Base-by-base conservation (phyloP, 805 yeast species). In the Candida chauliodis region DNA sequence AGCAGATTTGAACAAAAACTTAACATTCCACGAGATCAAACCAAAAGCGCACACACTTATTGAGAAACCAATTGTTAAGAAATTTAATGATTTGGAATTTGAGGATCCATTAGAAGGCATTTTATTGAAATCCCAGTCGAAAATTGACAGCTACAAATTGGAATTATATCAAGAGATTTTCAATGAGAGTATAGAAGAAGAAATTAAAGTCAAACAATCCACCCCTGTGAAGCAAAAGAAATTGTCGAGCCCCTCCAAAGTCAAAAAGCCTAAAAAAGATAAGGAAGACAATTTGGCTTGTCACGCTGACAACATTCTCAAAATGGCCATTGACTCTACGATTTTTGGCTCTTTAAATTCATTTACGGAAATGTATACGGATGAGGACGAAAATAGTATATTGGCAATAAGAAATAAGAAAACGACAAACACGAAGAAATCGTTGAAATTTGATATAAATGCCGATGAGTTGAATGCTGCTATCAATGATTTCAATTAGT, bases 251-350 rank as follows among this genome's bases (percentile, higher is more conserved):
- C 26, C 26, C 13, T n/a, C 18, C 33, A 22, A 27, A 20, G 31
- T 21, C 24, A 33, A 13, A 3, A 20, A 24, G 18, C 20, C 7
- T 4, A 27, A 27, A 26, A 31, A 36, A 21, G 34, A 35, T 20
- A 61, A 58, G 15, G 53, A 47, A 22, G 74, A 69, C 45, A 59
- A 59, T 15, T 57, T 69, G 42, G 74, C 74, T 5, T 69, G 73
- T 37, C 74, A 69, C 43, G 74, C 74, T 2, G 68, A 67, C 35
- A 66, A 64, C 38, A 69, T 69, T 39, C 54, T 69, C 59, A 52
- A 69, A 16, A 68, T 69, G 73, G 74, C 74, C 4, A 67, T 69
- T 34, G 74, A 69, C 42, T 62, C 74, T 19, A 69, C 74, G 2
- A 62, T 68, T 69, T 52, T 67, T 36, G 70, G 71, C 1, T 65